Conservation (phyloP, 805 yeast species). For the Candida railenensis region DNA sequence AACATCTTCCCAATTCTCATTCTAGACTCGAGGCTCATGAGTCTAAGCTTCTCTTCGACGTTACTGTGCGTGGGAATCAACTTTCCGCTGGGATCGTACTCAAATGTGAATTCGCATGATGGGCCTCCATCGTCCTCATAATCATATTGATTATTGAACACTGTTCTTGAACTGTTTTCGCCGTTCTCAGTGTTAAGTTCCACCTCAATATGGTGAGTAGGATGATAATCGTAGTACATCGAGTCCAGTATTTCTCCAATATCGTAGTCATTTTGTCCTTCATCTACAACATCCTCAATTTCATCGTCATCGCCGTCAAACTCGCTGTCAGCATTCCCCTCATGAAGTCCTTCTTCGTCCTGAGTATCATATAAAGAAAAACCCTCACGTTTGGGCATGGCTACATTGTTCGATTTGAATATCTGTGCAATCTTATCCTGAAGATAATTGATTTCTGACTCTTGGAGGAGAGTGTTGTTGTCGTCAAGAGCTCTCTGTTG, state of each 20-base stretch:
- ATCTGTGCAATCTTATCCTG: conserved; percentile 25
- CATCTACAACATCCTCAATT: background rate
- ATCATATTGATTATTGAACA: conserved; percentile 13
- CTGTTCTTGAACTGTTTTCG: conserved; percentile 18
- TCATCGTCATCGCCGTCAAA: background rate
- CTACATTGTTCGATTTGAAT: conserved; percentile 2
- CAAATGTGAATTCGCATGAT: conserved; percentile 45
- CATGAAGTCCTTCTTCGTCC: conserved; percentile 41
- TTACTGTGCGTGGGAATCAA: conserved; percentile 39
- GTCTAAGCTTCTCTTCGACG: conserved; percentile 37
- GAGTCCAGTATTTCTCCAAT: conserved; percentile 33
- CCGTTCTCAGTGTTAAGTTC: conserved; percentile 31
- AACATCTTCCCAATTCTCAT: conserved; percentile 2
- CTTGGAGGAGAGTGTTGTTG: conserved; percentile 16
- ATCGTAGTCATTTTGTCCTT: conserved; percentile 37
- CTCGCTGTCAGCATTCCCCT: conserved; percentile 13
- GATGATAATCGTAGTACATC: conserved; percentile 25
- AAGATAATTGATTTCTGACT: conserved; percentile 27
- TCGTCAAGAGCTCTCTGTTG: background rate
- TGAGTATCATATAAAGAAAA: conserved; percentile 33
- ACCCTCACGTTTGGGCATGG: conserved; percentile 15
- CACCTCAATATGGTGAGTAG: conserved; percentile 41
- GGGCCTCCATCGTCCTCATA: conserved; percentile 30
- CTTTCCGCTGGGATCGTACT: conserved; percentile 41
- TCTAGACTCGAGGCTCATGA: conserved; percentile 26